These are phyloP conservation scores for Mycosphaerella arachidis DNA, from an alignment of 2,329 filamentous ascomycete species.

Conservation along the genomic window DNA sequence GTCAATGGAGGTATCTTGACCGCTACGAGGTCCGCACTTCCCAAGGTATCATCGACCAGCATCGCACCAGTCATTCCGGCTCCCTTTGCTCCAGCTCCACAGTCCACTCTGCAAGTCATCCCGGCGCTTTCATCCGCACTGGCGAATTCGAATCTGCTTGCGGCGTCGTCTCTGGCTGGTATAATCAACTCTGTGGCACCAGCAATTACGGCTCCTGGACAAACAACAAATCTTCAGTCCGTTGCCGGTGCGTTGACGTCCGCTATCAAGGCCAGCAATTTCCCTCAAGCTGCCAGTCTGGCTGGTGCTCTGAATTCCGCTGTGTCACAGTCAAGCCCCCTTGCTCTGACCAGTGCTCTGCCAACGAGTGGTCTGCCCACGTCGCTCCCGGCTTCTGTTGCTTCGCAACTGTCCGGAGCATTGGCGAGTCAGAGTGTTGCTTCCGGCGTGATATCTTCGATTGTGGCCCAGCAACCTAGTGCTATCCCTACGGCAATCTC, in stretches of 20 bases:
- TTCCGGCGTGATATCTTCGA: too few species aligned
- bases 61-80: neutral
- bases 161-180: neutral
- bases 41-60: neutral
- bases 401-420: neutral
- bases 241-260: neutral
- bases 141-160: neutral
- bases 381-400: neutral
- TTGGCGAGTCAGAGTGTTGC: too few species aligned
- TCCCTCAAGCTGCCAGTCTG: neutral
- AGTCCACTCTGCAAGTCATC: neutral
- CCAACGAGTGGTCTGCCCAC: neutral
- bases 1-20: too few species aligned
- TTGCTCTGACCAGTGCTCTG: neutral
- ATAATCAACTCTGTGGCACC: neutral
- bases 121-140: neutral
- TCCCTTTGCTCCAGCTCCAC: too few species aligned
- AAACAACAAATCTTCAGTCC: neutral
- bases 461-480: too few species aligned
- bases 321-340: neutral
- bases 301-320: neutral
- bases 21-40: too few species aligned
- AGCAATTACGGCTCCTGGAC: neutral
- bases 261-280: neutral
- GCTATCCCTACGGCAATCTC: too few species aligned